Base-by-base conservation (phyloP, 306 rosid genomes). In the Fragaria iinumae region DNA sequence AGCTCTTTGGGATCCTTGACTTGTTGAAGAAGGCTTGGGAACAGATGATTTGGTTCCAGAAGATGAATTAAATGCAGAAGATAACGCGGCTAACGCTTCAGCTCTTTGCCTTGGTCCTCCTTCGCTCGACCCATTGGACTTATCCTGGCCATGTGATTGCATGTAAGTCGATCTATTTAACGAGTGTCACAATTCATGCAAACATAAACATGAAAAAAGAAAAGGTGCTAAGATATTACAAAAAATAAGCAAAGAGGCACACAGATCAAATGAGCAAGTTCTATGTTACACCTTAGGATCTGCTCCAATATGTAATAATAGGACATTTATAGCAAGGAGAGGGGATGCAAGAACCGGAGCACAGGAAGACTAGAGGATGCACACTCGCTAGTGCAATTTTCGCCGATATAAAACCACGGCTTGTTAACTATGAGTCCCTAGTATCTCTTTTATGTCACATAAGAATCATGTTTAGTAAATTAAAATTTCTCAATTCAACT, bases 21-120 rank as follows among this genome's bases (percentile, higher is more conserved):
- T 68, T 36, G 78, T 71, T 23, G 84, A 85, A 70, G 97, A 69
- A 59, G 88, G 57, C 84, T 84, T 86, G 29, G 90, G 82, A 81
- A 86, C 38, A 84, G 80, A 52, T 48, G 67, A 11, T 72, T 84
- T 89, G 72, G 71, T 45, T 73, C 86, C 83, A 6, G 97, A 44
- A 17, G 97, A 81, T 60, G 99, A 86, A 76, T 82, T 88, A 80
- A 96, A 96, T 38, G 99, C 99, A 66, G 91, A 83, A 79, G 89
- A 82, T 79, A 94, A 84, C 76, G 98, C 98, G 73, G 98, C 98
- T 74, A 94, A 85, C 71, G 98, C 98, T 82, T 92, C 98, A 50
- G 98, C 97, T 81, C 98, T 90, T 90, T 94, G 98, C 87, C 98
- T 92, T 45, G 91, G 95, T 80, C 98, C 89, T 69, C 87, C 96